These are phyloP conservation scores for Nannizzia gypsea DNA, from an alignment of 2,329 filamentous ascomycete species.

Conservation along the genomic window DNA sequence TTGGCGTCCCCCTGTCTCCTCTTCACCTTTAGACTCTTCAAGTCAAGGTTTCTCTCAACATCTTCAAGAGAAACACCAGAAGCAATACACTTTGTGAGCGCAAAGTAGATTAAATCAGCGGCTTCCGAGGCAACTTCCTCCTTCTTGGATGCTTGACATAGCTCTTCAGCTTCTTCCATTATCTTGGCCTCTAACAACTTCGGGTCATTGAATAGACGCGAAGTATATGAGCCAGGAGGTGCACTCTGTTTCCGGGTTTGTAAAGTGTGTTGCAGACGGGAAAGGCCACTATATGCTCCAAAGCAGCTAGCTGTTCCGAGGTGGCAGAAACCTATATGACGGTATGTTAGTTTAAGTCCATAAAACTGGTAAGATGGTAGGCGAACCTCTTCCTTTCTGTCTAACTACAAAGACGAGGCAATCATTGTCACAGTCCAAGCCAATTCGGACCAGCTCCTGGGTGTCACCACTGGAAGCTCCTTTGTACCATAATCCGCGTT, in stretches of 20 bases:
- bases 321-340: conserved; percentile 65
- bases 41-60: conserved; percentile 82
- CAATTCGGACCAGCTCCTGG: conserved; percentile 74
- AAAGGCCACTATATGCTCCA: conserved; percentile 67
- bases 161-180: conserved; percentile 93
- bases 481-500: conserved; percentile 93
- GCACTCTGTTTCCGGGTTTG: conserved; percentile 69
- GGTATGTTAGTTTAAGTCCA: conserved; percentile 13
- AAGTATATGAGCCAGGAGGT: conserved; percentile 84
- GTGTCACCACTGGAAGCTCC: conserved; percentile 88
- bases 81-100: conserved; percentile 74
- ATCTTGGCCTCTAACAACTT: conserved; percentile 90
- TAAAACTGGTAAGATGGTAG: neutral
- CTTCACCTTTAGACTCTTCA: conserved; percentile 92
- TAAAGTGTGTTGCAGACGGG: conserved; percentile 77
- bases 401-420: conserved; percentile 80
- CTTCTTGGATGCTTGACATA: conserved; percentile 73
- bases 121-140: conserved; percentile 87
- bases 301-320: conserved; percentile 87
- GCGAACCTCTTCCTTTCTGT: conserved; percentile 63
- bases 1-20: conserved; percentile 88
- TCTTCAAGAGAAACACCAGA: conserved; percentile 78
- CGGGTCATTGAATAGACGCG: conserved; percentile 79
- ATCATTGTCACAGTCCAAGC: conserved; percentile 86
- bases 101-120: conserved; percentile 92